Base-by-base conservation (phyloP, 768 basidiomycete species). In the Tremella mesenterica region DNA sequence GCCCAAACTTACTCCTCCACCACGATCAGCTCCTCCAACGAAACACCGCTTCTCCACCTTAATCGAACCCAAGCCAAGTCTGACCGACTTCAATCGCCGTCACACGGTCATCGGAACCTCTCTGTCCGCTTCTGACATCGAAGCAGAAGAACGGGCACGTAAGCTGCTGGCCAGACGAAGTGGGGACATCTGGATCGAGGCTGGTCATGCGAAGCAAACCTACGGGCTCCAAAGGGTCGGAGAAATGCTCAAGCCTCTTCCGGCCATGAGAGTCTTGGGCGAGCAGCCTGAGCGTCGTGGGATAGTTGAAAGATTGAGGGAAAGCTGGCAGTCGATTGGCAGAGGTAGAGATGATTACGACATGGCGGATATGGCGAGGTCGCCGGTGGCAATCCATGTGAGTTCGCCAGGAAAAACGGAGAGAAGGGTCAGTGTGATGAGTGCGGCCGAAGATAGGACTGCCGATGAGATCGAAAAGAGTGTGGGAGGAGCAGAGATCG, bases 241-340 rank as follows among this genome's bases (percentile, higher is more conserved):
- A 8, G 67, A 69, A 41, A 69, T 69, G 67, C 48, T 69, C 25
- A 63, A 64, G 20, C 64, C 67, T 29, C 45, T 57, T 13, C 67
- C 67, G 10, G 64, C 67, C 3, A 54, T 69, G 58, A 27, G 60
- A 29, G 60, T 69, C 0, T 34, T 69, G 27, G 62, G 39, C 29
- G 53, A 38, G 13, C 52, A 29, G 36, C 33, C 26, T 12, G 52
- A 16, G 8, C 50, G 16, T 52, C 44, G 50, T 14, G 20, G 44
- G n/a, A n/a, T 28, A 4, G 5, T 46, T 25, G 44, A 39, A 23
- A 14, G 49, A 5, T n/a, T 50, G 21, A 50, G 49, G 13, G 49
- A 14, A 31, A 50, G n/a, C 18, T 3, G 18, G 13, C 31, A 21
- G 12, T 23, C 28, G 20, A 33, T n/a, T 14, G 38, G 5, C 38